phyloP scores from a whole-genome alignment of 805 yeast genomes.

The Teunomyces lycoperdinae region DNA sequence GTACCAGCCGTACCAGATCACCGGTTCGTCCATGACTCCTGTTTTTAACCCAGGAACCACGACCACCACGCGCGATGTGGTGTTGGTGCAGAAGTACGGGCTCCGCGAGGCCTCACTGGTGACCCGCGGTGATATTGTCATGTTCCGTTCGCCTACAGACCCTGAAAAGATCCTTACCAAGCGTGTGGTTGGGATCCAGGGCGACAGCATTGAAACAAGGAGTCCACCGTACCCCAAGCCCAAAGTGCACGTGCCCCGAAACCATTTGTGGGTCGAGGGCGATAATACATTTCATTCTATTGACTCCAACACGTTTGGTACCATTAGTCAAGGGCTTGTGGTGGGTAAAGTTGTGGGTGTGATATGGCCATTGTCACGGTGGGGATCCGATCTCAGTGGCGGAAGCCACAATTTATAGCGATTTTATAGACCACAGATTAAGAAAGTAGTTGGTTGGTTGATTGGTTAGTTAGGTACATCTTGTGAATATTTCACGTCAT shows the following conservation, averaged over 20 bases:
- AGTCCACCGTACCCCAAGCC: constrained; percentile 62
- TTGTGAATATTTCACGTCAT: neutral
- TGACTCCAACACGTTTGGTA: constrained; percentile 87
- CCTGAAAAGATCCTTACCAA: constrained; percentile 77
- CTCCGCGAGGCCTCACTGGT: constrained; percentile 41
- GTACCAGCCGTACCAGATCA: constrained; percentile 67
- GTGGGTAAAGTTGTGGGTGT: constrained; percentile 70
- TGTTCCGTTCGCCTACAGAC: constrained; percentile 77
- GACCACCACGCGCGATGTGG: constrained; percentile 52
- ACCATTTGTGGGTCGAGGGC: constrained; percentile 94
- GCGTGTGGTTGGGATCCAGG: constrained; percentile 72
- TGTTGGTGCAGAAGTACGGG: constrained; percentile 65
- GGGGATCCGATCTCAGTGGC: constrained; percentile 22
- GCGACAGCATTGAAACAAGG: constrained; percentile 63
- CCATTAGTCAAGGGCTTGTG: constrained; percentile 76
- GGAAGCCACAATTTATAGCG: constrained; percentile 15
- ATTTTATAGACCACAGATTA: too few species aligned
- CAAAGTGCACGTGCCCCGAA: constrained; percentile 62
- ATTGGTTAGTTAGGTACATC: neutral
- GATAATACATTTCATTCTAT: constrained; percentile 76
- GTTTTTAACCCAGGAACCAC: constrained; percentile 69
- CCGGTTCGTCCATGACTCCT: constrained; percentile 88
- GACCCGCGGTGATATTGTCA: constrained; percentile 65
- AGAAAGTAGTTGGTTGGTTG: too few species aligned
- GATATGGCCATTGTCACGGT: constrained; percentile 59